Evolutionary conservation across 2,329 filamentous ascomycete species (phyloP), one percentile per base, ranked within the genome.

Genomic region (Hortaea sp.): DNA sequence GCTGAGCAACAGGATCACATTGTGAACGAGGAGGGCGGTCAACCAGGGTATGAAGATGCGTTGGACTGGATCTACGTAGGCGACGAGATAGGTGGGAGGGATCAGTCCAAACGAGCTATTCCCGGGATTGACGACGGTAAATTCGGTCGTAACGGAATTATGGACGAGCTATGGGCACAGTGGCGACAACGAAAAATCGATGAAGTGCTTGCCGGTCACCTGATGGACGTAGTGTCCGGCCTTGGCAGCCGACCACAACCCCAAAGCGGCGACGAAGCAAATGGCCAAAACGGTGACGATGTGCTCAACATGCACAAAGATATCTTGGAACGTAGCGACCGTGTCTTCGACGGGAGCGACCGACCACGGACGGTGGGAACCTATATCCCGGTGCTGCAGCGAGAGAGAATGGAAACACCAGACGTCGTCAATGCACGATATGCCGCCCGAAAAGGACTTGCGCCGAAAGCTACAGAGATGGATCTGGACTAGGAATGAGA

Each of bases 101-200:
- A 63, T 35, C 53, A 53, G 11, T 49, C 51, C 35, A 63, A 62
- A 49, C 54, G 57, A 27, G 49, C 53, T 9, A 53, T 55, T 6
- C 44, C 50, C 4, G 59, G 71, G 32, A 74, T 69, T 28, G 71
- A 69, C 7, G 71, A 75, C 48, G 67, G 74, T 53, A 82, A 84
- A 63, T 82, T 80, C 58, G 84, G 83, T 1, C 63, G 74, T 43
- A 71, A 75, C 52, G 80, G 83, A 29, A 70, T 90, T 32, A 75
- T 88, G 53, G 83, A 88, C 54, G 77, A 82, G 48, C 63, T 94
- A 41, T 98, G 92, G 92, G 73, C 76, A 50, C 69, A 81, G 20
- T 98, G 92, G 90, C 78, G 86, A 49, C 78, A 81, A 60, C 74
- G 78, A 45, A 95, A 95, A 72, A 85, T 97, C 55, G 88, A 97